phyloP scores from a whole-genome alignment of 306 rosid genomes.

The Citrullus mucosospermus region DNA sequence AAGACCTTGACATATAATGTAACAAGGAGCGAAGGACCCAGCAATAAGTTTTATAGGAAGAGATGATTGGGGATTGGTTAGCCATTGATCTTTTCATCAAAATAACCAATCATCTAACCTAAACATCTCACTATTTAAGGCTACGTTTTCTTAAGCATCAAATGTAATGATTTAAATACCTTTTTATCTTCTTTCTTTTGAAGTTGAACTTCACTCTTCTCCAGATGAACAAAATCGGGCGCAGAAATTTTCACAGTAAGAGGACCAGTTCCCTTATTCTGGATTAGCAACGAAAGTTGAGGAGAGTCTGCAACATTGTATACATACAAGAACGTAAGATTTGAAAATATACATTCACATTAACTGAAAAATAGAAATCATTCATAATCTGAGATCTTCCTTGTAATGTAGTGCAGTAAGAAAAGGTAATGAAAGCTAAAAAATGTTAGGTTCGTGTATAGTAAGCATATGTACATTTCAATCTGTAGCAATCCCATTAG shows the following conservation, averaged over 20 bases:
- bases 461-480: not conserved
- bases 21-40: not conserved
- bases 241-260: constrained; percentile 25
- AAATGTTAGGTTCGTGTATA: not conserved
- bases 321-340: not conserved
- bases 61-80: not conserved
- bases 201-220: constrained; percentile 16
- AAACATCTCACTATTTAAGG: not conserved
- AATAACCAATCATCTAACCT: not conserved
- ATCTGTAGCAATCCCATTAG: not conserved
- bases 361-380: not conserved
- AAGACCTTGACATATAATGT: not conserved
- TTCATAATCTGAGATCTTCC: not conserved
- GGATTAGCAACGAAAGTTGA: constrained; percentile 32
- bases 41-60: not conserved
- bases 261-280: constrained; percentile 30
- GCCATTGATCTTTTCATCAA: not conserved
- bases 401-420: not conserved
- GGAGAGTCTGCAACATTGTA: constrained; percentile 31
- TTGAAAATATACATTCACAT: not conserved
- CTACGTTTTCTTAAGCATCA: not conserved
- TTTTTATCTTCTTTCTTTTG: constrained; percentile 15
- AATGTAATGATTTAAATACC: constrained; percentile 14
- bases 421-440: not conserved
- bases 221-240: constrained; percentile 28